Evolutionary conservation across 176 grass and related monocot species (phyloP), one percentile per base, ranked within the genome.

Genomic region (Lolium multiflorum): DNA sequence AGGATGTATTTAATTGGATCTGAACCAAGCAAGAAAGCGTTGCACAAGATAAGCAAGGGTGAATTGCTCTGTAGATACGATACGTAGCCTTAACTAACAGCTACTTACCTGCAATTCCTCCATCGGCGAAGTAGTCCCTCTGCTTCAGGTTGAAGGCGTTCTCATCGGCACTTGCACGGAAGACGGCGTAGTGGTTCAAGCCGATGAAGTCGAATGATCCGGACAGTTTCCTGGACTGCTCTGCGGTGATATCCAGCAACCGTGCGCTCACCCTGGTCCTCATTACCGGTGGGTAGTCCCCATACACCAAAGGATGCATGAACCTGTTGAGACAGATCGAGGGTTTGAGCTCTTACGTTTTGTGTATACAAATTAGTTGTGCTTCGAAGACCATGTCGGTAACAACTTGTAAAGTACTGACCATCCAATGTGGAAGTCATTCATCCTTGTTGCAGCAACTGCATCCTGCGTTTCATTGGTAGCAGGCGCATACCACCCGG

Each of bases 201-300:
- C 92, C 95, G 21, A 95, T 82, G 86, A 97, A 97, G 84, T 97
- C 95, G 68, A 93, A 91, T 2, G 92, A 93, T 12, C 87, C 89
- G 11, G 84, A 82, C 1, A 93, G 7, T 60, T 14, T 87, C 31
- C 69, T 65, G 2, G 87, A 90, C 26, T 93, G 85, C 68, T 91
- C 91, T 35, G 1, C 35, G 5, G 79, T 70, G 0, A 98, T 52
- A 7, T 38, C 6, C 28, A 89, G 95, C 71, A 95, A 79, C 13
- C 91, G 84, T 26, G 81, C 71, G 10, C 91, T 91, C 1, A 82
- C 95, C 26, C 82, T 84, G 56, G 54, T 71, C 81, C 25, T 64
- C 95, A 95, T 98, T 20, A 93, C 50, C 14, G 89, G 65, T 14
- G 92, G 95, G 76, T 97, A 95, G 13, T 77, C 85, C 35, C 95